These are phyloP conservation scores for Phytophthora macrochlamydospora DNA, from an alignment of 352 stramenopile genomes.

Conservation along the genomic window DNA sequence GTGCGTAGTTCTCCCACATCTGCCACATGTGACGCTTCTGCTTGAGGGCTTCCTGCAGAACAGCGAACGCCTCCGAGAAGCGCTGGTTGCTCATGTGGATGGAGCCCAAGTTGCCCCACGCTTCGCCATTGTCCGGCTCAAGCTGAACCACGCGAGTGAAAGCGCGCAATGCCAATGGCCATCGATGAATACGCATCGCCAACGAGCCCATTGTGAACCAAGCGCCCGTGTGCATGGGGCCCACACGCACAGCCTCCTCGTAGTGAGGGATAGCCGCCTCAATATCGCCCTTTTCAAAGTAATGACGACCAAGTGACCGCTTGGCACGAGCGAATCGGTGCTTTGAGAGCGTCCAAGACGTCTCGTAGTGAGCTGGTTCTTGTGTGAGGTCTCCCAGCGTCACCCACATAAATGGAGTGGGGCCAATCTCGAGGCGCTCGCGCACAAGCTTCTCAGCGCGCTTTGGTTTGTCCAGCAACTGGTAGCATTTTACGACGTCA, in stretches of 20 bases:
- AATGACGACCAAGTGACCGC: slow-evolving; percentile 88
- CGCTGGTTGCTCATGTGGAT: slow-evolving; percentile 89
- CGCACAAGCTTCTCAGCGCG: slow-evolving; percentile 91
- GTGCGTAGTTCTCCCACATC: slow-evolving; percentile 93
- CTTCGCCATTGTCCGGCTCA: slow-evolving; percentile 94
- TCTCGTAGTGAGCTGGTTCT: slow-evolving; percentile 91
- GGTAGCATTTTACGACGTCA: slow-evolving; percentile 96
- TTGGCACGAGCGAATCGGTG: slow-evolving; percentile 92
- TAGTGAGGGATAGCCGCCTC: slow-evolving; percentile 82
- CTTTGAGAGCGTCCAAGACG: slow-evolving; percentile 91
- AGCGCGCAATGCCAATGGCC: slow-evolving; percentile 82
- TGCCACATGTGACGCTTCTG: slow-evolving; percentile 92
- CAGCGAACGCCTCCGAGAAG: slow-evolving; percentile 80
- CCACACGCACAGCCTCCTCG: slow-evolving; percentile 83
- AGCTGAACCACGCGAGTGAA: slow-evolving; percentile 95
- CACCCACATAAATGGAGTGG: slow-evolving; percentile 94
- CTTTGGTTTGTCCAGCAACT: slow-evolving; percentile 90
- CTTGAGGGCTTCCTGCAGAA: slow-evolving; percentile 88
- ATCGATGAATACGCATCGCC: slow-evolving; percentile 89
- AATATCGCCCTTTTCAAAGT: slow-evolving; percentile 89
- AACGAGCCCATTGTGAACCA: slow-evolving; percentile 95
- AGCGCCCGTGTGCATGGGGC: slow-evolving; percentile 88
- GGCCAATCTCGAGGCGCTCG: slow-evolving; percentile 79
- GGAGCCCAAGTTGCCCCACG: slow-evolving; percentile 95
- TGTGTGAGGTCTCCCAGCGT: slow-evolving; percentile 92